Evolutionary conservation across 2,329 filamentous ascomycete species (phyloP), one percentile per base, ranked within the genome.

Genomic region (Colletotrichum magnum): DNA sequence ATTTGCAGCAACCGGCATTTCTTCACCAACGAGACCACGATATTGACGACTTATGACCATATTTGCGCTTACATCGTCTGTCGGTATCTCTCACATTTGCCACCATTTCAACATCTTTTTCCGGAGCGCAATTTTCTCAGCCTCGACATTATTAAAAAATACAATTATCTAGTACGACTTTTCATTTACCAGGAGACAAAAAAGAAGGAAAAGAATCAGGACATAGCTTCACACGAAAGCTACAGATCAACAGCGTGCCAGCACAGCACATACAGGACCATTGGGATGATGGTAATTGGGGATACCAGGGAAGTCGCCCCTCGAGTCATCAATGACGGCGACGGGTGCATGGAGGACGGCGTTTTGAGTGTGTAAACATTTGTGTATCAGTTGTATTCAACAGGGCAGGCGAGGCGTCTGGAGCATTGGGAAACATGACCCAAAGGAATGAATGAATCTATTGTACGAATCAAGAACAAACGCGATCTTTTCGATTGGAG

Each of bases 41-140:
- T 47, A 45, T 51, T 52, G 58, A 60, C 58, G 58, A 52, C 9
- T 60, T 43, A 52, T 45, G 58, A 60, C 58, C 45, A 43, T 60
- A 10, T 43, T 18, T 18, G 13, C 47, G 4, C n/a, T 26, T 60
- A 52, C 45, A 58, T 48, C 45, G 57, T 59, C 57, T 43, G 58
- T 60, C 47, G 32, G 21, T 18, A 41, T 39, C 21, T 39, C 45
- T 50, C 18, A 39, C n/a, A 41, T 13, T 52, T 52, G 45, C 13
- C 28, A 50, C 41, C 45, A 51, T 26, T 36, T 32, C 24, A 48
- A 4, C 28, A 51, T 59, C 26, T 16, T 59, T 48, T 48, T 18
- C 18, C 28, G 18, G 45, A 50, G 18, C 28, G 18, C 47, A 12
- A 50, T 45, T 36, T 24, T 50, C 10, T 16, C 26, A 28, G 32